phyloP scores from a whole-genome alignment of 768 basidiomycete species.

The Psilocybe sp. region DNA sequence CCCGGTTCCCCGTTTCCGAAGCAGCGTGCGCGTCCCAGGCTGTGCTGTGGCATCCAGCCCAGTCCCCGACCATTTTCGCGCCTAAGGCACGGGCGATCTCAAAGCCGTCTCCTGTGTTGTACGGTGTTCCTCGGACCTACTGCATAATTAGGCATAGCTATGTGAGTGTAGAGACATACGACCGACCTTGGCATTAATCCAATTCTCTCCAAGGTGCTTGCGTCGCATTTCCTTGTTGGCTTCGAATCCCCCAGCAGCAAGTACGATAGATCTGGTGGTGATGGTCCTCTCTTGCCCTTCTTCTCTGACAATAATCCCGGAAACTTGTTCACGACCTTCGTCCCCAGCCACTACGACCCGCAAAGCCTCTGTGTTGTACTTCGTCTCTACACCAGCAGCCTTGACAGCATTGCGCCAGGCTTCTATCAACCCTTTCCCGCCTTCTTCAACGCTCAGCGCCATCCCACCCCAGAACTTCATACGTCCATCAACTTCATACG shows the following conservation, averaged over 20 bases:
- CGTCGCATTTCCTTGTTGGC: conserved; percentile 48
- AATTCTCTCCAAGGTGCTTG: conserved; percentile 55
- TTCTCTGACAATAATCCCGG: conserved; percentile 43
- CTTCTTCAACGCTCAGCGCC: conserved; percentile 57
- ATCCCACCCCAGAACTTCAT: conserved; percentile 74
- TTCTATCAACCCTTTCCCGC: conserved; percentile 65
- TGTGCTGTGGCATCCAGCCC: conserved; percentile 68
- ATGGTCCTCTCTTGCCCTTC: conserved; percentile 35
- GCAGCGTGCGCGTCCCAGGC: conserved; percentile 68
- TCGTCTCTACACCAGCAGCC: conserved; percentile 48
- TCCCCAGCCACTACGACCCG: conserved; percentile 29
- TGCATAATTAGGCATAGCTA: neutral
- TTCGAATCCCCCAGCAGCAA: conserved; percentile 70
- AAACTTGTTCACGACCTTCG: conserved; percentile 35
- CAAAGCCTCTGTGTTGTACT: conserved; percentile 53
- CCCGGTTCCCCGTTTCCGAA: conserved; percentile 47
- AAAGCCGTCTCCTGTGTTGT: conserved; percentile 68
- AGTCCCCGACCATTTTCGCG: conserved; percentile 61
- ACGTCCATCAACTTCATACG: conserved; percentile 59
- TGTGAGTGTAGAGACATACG: neutral
- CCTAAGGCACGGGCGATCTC: conserved; percentile 47
- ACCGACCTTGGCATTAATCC: conserved; percentile 54
- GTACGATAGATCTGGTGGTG: conserved; percentile 42
- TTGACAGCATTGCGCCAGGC: conserved; percentile 50
- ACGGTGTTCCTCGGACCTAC: conserved; percentile 69